Evolutionary conservation across 2,329 filamentous ascomycete species (phyloP), one percentile per base, ranked within the genome.

Genomic region (Beauveria sp.): DNA sequence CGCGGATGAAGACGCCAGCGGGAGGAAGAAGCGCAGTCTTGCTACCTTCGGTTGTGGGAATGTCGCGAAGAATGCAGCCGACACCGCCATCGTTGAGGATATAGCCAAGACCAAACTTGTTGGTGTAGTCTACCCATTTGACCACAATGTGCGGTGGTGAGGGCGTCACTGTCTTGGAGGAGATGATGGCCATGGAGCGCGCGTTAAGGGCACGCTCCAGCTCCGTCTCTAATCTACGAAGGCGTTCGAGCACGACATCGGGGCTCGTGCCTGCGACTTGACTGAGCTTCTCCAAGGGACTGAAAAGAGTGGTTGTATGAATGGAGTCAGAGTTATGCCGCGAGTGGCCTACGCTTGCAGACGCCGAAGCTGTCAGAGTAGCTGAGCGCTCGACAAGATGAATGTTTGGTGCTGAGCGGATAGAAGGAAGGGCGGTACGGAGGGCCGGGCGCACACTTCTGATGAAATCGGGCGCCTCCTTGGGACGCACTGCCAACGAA

Each of bases 91-190:
- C 89, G 64, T 90, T 90, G 60, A 95, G 78, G 62, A 93, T 91
- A 69, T 93, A 95, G 42, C 90, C 90, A 18, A 95, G 81, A 14
- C 90, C 90, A 71, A 92, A 91, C 71, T 92, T 92, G 74, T 92
- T 91, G 63, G 89, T 91, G 73, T 95, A 95, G 71, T 95, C 90
- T 7, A 95, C 90, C 90, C 90, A 95, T 70, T 93, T 91, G 12
- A 88, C 83, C 14, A 88, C 85, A 50, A 88, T 83, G 70, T 86
- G 75, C 70, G 88, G 81, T 70, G 88, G 73, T 64, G 86, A 70
- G 70, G 82, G 76, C 61, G 80, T 72, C 64, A 80, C 74, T 62
- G 81, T 76, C 74, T 84, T 82, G 10, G 82, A 77, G 0, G 79
- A 81, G 54, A 86, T 76, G 60, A 86, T 78, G 22, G 85, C 85